These are phyloP conservation scores for Tulasnella sp. DNA, from an alignment of 768 basidiomycete genomes.

Conservation along the genomic window DNA sequence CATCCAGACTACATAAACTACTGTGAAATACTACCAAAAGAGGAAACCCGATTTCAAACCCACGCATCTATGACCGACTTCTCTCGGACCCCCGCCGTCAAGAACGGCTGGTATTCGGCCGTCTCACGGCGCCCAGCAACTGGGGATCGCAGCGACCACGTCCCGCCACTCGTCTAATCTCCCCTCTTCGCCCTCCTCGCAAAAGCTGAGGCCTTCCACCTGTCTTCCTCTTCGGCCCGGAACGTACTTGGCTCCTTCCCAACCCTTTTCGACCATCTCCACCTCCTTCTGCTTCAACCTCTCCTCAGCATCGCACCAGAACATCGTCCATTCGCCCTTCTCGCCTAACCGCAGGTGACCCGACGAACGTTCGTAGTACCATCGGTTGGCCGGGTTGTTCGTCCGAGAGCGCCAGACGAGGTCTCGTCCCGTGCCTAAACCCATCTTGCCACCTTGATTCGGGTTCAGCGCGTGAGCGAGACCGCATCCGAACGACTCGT, in stretches of 20 bases:
- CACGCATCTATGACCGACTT: neutral
- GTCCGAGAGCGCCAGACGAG: conserved; percentile 92
- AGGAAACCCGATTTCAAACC: neutral
- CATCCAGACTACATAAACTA: neutral
- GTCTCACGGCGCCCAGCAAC: conserved; percentile 52
- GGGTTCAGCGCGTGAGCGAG: conserved; percentile 91
- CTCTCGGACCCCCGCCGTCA: too few species aligned
- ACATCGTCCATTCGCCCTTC: conserved; percentile 77
- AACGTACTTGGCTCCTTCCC: conserved; percentile 49
- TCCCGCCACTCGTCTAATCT: conserved; percentile 66
- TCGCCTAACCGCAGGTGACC: conserved; percentile 71
- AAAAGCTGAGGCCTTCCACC: conserved; percentile 55
- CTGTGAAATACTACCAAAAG: neutral
- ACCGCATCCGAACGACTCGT: conserved; percentile 96
- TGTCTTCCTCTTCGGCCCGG: conserved; percentile 47
- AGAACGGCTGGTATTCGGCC: too few species aligned
- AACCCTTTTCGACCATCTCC: conserved; percentile 35
- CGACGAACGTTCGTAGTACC: conserved; percentile 96
- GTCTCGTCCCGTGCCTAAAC: conserved; percentile 85
- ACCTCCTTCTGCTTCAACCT: conserved; percentile 48
- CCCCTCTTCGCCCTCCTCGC: conserved; percentile 69
- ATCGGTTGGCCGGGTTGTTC: conserved; percentile 96
- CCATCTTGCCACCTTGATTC: conserved; percentile 81
- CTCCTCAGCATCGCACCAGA: conserved; percentile 98
- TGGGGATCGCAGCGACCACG: conserved; percentile 65